Base-by-base conservation (phyloP, 1,284 basidiomycete genomes). In the Phylloporus sp. region DNA sequence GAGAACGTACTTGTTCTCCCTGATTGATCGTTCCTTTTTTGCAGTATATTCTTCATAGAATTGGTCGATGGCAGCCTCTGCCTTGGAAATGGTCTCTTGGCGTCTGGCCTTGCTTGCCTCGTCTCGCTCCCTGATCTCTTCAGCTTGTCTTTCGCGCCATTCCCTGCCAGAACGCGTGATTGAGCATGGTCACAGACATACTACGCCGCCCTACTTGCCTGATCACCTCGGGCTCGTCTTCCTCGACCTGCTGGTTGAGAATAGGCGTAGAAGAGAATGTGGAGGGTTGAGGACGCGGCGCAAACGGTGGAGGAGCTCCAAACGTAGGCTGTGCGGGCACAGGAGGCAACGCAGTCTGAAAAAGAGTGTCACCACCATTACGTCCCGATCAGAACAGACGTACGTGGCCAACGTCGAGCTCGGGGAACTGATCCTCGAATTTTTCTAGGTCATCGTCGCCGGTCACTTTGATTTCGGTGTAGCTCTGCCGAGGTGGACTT, bases 21-120 rank as follows among this genome's bases (percentile, higher is more conserved):
- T 86, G 75, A 99, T 99, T 76, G 91, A 94, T 79, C 90, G 90
- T 83, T 97, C 95, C 85, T 98, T 98, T 84, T 95, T 93, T 71
- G 88, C 86, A 66, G 96, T 90, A 81, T 99, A 99, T 66, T 95
- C 91, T 77, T 96, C 95, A 81, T 99, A 99, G 81, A 99, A 99
- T 76, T 93, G 89, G 82, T 99, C 98, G 72, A 99, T 98, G 39
- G 94, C 88, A 75, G 91, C 89, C 80, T 99, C 96, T 27, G 98
- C 98, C 79, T 92, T 94, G 63, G 89, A 87, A 74, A 96, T 91
- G 60, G 92, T 95, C 77, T 97, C 95, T 74, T 95, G 93, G 74
- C 93, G 91, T 80, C 90, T 92, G 60, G 85, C 86, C 80, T 91
- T 91, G 49, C 94, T 93, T 60, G 87, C 89, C 72, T 94, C 95